These are phyloP conservation scores for Paratinospora sagittata DNA, from an alignment of 164 flowering plant species.

Conservation along the genomic window DNA sequence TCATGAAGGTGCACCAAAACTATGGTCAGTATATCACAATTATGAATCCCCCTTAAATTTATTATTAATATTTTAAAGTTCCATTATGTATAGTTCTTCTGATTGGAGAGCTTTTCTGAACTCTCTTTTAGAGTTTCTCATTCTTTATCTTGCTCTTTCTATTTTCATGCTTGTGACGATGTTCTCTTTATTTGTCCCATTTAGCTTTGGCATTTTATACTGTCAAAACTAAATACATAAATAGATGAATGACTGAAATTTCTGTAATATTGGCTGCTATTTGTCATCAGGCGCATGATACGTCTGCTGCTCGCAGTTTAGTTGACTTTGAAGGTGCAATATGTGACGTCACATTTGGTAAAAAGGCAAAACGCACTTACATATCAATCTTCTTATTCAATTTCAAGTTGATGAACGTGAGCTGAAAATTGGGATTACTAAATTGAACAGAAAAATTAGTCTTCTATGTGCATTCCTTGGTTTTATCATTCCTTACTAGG, in stretches of 20 bases:
- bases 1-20: slow-evolving; percentile 54
- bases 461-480: too few relatives aligned
- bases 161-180: neutral
- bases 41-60: neutral
- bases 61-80: neutral
- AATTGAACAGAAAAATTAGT: too few relatives aligned
- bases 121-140: neutral
- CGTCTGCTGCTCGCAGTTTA: neutral
- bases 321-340: too few relatives aligned
- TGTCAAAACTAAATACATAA: neutral
- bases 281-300: neutral
- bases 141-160: neutral
- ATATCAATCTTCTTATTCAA: too few relatives aligned
- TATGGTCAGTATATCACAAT: slow-evolving; percentile 25
- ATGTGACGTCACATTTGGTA: too few relatives aligned
- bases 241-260: neutral
- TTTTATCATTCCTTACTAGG: too few relatives aligned
- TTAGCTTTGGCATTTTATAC: neutral
- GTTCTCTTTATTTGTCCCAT: neutral
- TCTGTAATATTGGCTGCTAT: neutral
- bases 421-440: too few relatives aligned
- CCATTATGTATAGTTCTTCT: neutral
- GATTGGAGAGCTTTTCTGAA: neutral
- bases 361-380: too few relatives aligned
- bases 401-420: too few relatives aligned